A percentile compares a stretch with the other conserved stretches of the same genome.
Conservation (phyloP, 768 basidiomycete species). For the Fomitopsis pulvina region DNA sequence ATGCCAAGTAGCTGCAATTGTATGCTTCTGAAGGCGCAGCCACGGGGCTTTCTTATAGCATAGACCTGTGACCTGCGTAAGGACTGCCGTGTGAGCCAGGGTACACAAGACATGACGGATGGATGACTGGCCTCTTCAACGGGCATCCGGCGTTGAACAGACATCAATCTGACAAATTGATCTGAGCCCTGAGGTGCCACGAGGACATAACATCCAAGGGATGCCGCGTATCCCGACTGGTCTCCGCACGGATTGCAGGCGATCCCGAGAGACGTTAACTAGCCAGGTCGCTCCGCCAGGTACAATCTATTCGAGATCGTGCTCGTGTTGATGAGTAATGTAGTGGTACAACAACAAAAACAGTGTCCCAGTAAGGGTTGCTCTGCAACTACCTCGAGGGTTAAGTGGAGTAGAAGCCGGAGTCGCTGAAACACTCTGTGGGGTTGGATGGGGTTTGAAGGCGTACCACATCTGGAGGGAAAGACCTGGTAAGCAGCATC, state of each 20-base stretch:
- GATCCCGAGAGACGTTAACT: no score
- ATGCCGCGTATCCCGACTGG: neutral
- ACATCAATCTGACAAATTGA: neutral
- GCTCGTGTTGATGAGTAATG: neutral
- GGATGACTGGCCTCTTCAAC: no score
- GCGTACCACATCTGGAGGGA: constrained; percentile 20
- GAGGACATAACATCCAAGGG: neutral
- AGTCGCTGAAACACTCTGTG: constrained; percentile 25
- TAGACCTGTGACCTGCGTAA: no score
- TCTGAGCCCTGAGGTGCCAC: neutral
- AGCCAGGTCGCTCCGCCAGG: no score
- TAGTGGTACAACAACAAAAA: neutral
- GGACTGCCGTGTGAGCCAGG: no score
- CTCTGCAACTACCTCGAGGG: neutral
- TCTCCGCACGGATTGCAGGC: neutral
- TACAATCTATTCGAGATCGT: neutral
- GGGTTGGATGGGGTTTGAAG: constrained; percentile 22
- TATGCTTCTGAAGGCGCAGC: no score
- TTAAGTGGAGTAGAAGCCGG: constrained; percentile 26
- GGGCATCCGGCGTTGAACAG: no score
- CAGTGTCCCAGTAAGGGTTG: neutral
- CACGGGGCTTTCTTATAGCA: no score
- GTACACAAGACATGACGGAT: no score
- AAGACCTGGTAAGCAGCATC: no score
- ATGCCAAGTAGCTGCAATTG: no score